These are phyloP conservation scores for Penicillium palitans DNA, from an alignment of 2,329 filamentous ascomycete genomes.

Conservation along the genomic window DNA sequence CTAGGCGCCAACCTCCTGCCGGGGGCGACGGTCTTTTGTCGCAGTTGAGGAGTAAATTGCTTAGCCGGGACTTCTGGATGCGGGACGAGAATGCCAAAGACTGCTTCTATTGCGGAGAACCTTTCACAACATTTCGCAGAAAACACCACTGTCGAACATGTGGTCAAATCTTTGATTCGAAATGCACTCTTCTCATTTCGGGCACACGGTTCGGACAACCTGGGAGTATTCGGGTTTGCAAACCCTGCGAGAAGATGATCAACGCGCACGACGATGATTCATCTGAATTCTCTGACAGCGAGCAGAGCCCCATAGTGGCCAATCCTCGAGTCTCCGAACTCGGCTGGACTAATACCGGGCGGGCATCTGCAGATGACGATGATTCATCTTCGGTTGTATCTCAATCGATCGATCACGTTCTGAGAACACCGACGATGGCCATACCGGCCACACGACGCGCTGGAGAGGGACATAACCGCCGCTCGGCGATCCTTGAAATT, in stretches of 20 bases:
- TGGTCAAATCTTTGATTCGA: slow-evolving; percentile 97
- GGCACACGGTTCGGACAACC: slow-evolving; percentile 85
- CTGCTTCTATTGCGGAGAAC: slow-evolving; percentile 86
- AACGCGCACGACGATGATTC: slow-evolving; percentile 87
- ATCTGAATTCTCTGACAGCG: slow-evolving; percentile 82
- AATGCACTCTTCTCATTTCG: slow-evolving; percentile 89
- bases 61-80: slow-evolving; percentile 99
- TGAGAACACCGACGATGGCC: slow-evolving; percentile 61
- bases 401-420: slow-evolving; percentile 48
- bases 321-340: slow-evolving; percentile 63
- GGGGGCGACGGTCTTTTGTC: slow-evolving; percentile 42
- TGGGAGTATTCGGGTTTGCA: slow-evolving; percentile 84
- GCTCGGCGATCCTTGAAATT: slow-evolving; percentile 87
- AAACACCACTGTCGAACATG: slow-evolving; percentile 96
- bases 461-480: slow-evolving; percentile 76
- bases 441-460: slow-evolving; percentile 65
- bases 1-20: slow-evolving; percentile 21
- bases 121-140: slow-evolving; percentile 88
- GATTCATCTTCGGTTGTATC: slow-evolving; percentile 50
- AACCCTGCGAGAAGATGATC: slow-evolving; percentile 87
- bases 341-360: slow-evolving; percentile 49
- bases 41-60: slow-evolving; percentile 78
- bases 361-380: slow-evolving; percentile 48
- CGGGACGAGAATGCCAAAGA: slow-evolving; percentile 97
- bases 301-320: slow-evolving; percentile 61